Conservation (phyloP, 176 grass and related monocot species). For the Dendrocalamus sinicus region DNA sequence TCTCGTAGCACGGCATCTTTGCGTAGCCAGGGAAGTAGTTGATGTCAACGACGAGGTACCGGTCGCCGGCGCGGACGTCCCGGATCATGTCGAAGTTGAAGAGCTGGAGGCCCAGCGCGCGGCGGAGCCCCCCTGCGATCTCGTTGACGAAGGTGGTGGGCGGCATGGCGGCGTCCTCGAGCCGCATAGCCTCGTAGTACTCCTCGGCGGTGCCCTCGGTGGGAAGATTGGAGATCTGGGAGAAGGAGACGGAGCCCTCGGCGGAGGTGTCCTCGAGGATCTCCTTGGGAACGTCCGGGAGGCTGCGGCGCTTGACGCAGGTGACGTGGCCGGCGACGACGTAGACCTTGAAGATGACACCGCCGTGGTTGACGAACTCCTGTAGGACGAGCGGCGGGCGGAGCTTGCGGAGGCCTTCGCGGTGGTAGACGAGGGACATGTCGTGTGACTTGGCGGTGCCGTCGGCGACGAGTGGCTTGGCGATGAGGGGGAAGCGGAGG, state of each 20-base stretch:
- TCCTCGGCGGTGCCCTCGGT: conserved; percentile 44
- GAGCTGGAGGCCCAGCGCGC: conserved; percentile 70
- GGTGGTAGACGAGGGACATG: conserved; percentile 82
- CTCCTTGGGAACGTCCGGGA: conserved; percentile 86
- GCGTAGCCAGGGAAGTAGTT: conserved; percentile 94
- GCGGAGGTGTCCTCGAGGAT: conserved; percentile 51
- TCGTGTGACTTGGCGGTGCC: conserved; percentile 80
- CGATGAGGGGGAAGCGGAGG: conserved; percentile 86
- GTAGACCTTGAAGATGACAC: conserved; percentile 97
- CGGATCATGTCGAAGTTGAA: conserved; percentile 97
- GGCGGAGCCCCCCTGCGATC: conserved; percentile 69
- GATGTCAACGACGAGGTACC: conserved; percentile 93
- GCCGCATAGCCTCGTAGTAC: conserved; percentile 58
- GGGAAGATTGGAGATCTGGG: conserved; percentile 84
- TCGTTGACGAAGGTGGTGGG: conserved; percentile 63
- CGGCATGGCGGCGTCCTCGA: conserved; percentile 72
- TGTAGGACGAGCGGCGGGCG: conserved; percentile 89
- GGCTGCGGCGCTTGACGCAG: conserved; percentile 88
- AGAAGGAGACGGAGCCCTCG: conserved; percentile 76
- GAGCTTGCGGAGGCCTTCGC: conserved; percentile 70
- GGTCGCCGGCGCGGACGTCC: conserved; percentile 66
- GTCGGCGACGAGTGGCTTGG: conserved; percentile 89
- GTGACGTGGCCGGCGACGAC: conserved; percentile 76
- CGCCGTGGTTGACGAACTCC: conserved; percentile 96
- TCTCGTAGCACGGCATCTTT: conserved; percentile 89